Percentiles rank a stretch among this genome's conserved stretches.
These are phyloP conservation scores for Tetrapisispora taiwanensis DNA, from an alignment of 805 yeast genomes.

Conservation along the genomic window DNA sequence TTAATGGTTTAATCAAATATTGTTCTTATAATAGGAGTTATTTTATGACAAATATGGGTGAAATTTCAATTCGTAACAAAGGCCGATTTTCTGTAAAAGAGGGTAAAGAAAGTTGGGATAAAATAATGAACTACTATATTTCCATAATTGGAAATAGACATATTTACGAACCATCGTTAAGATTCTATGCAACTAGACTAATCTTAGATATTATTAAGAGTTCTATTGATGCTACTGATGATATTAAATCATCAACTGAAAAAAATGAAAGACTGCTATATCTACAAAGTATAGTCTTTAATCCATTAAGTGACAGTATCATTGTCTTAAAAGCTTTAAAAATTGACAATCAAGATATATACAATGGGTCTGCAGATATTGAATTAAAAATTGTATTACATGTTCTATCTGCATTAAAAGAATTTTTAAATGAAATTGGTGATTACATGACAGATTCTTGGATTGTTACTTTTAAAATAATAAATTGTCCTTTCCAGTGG, in stretches of 20 bases:
- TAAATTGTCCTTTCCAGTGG: slow-evolving; percentile 45
- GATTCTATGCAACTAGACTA: slow-evolving; percentile 40
- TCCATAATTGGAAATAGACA: slow-evolving; percentile 36
- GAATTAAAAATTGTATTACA: slow-evolving; percentile 61
- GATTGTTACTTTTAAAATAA: slow-evolving; percentile 57
- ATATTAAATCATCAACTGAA: slow-evolving; percentile 11
- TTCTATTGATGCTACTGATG: slow-evolving; percentile 21
- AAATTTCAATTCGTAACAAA: slow-evolving; percentile 43
- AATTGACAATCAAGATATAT: slow-evolving; percentile 23
- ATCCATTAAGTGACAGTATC: slow-evolving; percentile 39
- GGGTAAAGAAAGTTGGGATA: slow-evolving; percentile 38
- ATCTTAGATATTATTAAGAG: slow-evolving; percentile 42
- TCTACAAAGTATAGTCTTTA: slow-evolving; percentile 40
- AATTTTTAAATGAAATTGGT: slow-evolving; percentile 72
- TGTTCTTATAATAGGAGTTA: slow-evolving; percentile 50
- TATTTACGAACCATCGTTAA: slow-evolving; percentile 32
- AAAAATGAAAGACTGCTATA: slow-evolving; percentile 9
- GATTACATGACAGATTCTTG: slow-evolving; percentile 52
- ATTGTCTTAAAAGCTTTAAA: slow-evolving; percentile 30
- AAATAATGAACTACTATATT: slow-evolving; percentile 38
- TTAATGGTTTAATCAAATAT: slow-evolving; percentile 12
- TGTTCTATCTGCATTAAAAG: slow-evolving; percentile 53
- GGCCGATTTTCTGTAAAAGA: slow-evolving; percentile 33
- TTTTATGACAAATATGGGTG: slow-evolving; percentile 44
- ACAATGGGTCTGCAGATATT: slow-evolving; percentile 35